A percentile compares a stretch with the other conserved stretches of the same genome.
phyloP scores from a whole-genome alignment of 2,329 filamentous ascomycete genomes.

The Tothia fuscella region DNA sequence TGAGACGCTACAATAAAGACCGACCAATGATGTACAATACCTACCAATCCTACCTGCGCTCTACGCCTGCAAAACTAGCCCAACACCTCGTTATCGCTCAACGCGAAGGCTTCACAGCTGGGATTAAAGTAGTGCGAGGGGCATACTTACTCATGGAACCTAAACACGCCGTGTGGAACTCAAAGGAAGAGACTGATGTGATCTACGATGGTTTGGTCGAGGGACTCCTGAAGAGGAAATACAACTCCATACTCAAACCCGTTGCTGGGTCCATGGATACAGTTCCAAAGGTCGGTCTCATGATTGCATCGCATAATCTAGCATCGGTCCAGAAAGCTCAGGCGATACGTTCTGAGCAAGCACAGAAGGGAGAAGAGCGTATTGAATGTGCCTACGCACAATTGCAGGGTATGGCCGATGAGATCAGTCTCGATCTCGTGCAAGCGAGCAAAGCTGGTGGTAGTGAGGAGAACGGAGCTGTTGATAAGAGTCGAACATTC shows the following conservation, averaged over 20 bases:
- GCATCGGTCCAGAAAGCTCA: constrained; percentile 50
- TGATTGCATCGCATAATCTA: constrained; percentile 76
- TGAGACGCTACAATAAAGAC: constrained; percentile 58
- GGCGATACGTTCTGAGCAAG: constrained; percentile 35
- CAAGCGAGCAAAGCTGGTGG: constrained; percentile 27
- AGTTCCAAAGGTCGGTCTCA: constrained; percentile 41
- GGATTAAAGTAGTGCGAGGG: constrained; percentile 45
- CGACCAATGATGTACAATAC: constrained; percentile 54
- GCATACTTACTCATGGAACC: constrained; percentile 43
- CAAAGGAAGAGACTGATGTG: constrained; percentile 40
- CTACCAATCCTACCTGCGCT: constrained; percentile 46
- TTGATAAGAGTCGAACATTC: constrained; percentile 35
- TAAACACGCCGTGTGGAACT: constrained; percentile 39
- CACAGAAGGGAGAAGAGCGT: constrained; percentile 26
- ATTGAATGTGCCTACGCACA: constrained; percentile 56
- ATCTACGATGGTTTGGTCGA: constrained; percentile 63
- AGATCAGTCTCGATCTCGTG: constrained; percentile 55
- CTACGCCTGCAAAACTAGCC: constrained; percentile 30
- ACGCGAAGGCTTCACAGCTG: constrained; percentile 38
- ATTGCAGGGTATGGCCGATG: constrained; percentile 91
- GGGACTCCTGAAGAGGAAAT: constrained; percentile 52
- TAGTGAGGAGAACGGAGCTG: constrained; percentile 26
- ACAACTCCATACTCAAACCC: constrained; percentile 41
- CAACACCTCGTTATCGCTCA: constrained; percentile 35
- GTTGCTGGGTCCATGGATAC: constrained; percentile 16